These are phyloP conservation scores for Notholithocarpus densiflorus DNA, from an alignment of 306 rosid genomes.

Conservation along the genomic window DNA sequence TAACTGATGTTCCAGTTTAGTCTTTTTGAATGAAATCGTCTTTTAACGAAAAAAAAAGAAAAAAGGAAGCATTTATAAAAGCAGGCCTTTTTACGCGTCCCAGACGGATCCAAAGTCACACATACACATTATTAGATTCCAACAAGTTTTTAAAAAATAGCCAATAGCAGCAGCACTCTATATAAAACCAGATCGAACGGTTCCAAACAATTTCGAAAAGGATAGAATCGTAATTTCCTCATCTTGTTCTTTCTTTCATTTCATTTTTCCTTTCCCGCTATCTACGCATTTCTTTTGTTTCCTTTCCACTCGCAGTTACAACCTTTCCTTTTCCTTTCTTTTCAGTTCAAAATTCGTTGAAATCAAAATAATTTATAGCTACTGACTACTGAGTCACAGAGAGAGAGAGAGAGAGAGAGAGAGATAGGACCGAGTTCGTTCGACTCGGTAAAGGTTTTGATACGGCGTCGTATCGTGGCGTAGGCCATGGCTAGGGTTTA, in stretches of 20 bases:
- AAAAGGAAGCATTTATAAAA: too few relatives aligned
- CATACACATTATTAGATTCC: too few relatives aligned
- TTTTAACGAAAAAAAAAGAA: too few relatives aligned
- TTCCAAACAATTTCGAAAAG: not conserved
- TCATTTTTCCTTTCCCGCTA: not conserved
- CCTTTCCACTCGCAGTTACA: too few relatives aligned
- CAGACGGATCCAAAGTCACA: too few relatives aligned
- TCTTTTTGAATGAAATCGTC: too few relatives aligned
- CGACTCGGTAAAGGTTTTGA: not conserved
- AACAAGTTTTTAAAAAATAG: too few relatives aligned
- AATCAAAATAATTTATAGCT: not conserved
- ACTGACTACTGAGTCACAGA: not conserved
- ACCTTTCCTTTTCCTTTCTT: not conserved
- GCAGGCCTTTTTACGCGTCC: too few relatives aligned
- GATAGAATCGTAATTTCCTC: not conserved
- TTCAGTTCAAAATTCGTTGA: slow-evolving; percentile 2
- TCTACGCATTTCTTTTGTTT: not conserved
- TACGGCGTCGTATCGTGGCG: slow-evolving; percentile 17
- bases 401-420: too few relatives aligned
- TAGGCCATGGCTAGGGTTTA: slow-evolving; percentile 68
- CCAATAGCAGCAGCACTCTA: too few relatives aligned
- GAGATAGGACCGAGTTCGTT: not conserved
- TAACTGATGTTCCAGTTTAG: too few relatives aligned
- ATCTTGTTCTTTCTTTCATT: not conserved
- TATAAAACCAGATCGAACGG: too few relatives aligned